Base-by-base conservation (phyloP, 768 basidiomycete species). In the Leucogyrophana mollusca region DNA sequence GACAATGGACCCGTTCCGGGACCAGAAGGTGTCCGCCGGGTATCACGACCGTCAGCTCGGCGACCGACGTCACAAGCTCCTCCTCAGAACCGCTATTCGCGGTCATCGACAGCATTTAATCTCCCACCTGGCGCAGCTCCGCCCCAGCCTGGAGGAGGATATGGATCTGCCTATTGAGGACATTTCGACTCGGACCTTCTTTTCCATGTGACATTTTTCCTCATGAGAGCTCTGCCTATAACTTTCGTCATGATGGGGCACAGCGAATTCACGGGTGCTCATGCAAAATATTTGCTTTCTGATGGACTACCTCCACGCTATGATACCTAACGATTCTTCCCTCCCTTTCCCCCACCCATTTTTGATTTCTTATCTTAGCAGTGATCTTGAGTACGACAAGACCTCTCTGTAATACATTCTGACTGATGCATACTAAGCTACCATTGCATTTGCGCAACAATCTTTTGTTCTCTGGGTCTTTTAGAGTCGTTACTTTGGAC, bases 1-100 rank as follows among this genome's bases (percentile, higher is more conserved):
- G 94, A 97, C 54, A 70, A 79, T 56, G 94, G 94, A 11, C 91
- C 90, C 32, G 87, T 94, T 2, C 84, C 88, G 33, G 78, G 79
- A 27, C 78, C 82, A 8, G 83, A 87, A 14, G 85, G 87, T 43
- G 92, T 93, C 21, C 78, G 91, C 33, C 70, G 92, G 47, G 87
- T 94, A 21, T 78, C 88, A 38, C 72, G 89, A 56, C 80, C 77
- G 38, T 59, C 71, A 8, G 68, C 68, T 32, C 74, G 83, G 54
- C 71, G 87, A 36, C 76, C 83, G 11, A 72, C 78, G 21, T 81
- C 85, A 24, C 83, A 85, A 56, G 67, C 70, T 18, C 73, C 76
- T 3, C 71, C 73, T 46, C 80, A 80, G 67, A 85, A 87, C 60
- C 73, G 88, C 21, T 90, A 87, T 64, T 90, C 87, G 44, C 77